These are phyloP conservation scores for Pyrus bretschneideri DNA, from an alignment of 306 rosid genomes.

Conservation along the genomic window DNA sequence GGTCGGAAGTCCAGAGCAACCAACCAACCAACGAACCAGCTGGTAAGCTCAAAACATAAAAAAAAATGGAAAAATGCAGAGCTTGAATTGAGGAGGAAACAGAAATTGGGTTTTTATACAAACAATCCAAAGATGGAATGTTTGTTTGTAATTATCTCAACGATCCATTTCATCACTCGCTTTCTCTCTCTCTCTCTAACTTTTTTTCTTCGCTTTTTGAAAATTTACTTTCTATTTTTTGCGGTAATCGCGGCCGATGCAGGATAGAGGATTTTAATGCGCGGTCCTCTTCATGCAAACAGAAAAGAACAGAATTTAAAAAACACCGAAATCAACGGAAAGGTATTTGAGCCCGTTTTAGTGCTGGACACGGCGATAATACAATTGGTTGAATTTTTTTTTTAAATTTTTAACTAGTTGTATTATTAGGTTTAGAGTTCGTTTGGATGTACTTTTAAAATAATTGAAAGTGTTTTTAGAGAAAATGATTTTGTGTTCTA, in stretches of 20 bases:
- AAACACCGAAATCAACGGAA: constrained; percentile 55
- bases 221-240: not conserved
- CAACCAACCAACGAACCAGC: not conserved
- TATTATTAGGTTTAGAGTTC: too few species aligned
- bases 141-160: not conserved
- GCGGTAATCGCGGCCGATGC: constrained; percentile 70
- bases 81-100: not conserved
- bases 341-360: not conserved
- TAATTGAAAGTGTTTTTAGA: too few species aligned
- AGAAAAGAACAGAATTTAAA: not conserved
- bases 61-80: not conserved
- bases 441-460: too few species aligned
- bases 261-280: constrained; percentile 21
- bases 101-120: constrained; percentile 15
- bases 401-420: too few species aligned
- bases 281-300: constrained; percentile 21
- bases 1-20: not conserved
- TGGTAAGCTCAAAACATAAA: not conserved
- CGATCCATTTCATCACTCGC: not conserved
- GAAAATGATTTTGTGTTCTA: too few species aligned
- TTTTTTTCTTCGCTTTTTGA: not conserved
- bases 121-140: constrained; percentile 12
- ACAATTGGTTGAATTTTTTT: too few species aligned
- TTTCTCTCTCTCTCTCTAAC: not conserved
- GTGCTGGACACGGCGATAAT: too few species aligned